Evolutionary conservation across 2,329 filamentous ascomycete genomes (phyloP).

Genomic region (Dendrostoma leiphaemia): DNA sequence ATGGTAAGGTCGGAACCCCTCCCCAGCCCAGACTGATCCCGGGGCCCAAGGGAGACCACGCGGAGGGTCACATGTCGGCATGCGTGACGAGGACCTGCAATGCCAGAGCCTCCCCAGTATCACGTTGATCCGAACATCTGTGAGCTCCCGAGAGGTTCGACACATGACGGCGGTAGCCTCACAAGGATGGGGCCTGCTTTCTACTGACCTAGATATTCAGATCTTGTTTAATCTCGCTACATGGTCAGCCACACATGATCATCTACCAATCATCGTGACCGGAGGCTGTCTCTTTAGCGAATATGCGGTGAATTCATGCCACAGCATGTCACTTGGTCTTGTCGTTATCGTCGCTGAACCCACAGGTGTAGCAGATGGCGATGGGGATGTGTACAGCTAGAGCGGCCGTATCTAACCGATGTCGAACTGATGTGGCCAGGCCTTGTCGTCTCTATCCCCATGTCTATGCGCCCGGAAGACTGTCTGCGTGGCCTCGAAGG

Average conservation of each 20-base stretch:
- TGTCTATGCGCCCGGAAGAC: too few relatives aligned
- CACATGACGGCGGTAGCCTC: constrained; percentile 2
- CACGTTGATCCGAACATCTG: constrained; percentile 15
- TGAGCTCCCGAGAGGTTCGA: constrained; percentile 10
- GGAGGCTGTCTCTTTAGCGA: constrained; percentile 16
- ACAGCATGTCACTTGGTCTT: constrained; percentile 3
- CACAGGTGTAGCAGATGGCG: too few relatives aligned
- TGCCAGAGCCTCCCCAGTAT: not conserved
- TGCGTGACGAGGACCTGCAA: not conserved
- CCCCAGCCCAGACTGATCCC: not conserved
- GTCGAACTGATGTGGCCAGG: too few relatives aligned
- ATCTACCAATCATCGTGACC: constrained; percentile 8
- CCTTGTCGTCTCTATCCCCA: too few relatives aligned
- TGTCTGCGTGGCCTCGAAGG: too few relatives aligned
- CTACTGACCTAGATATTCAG: not conserved
- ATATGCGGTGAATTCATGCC: constrained; percentile 3
- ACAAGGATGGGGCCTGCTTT: constrained; percentile 15
- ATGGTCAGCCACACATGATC: constrained; percentile 7
- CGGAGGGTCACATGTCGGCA: not conserved
- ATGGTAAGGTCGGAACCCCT: not conserved
- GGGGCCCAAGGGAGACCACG: not conserved
- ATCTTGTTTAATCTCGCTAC: constrained; percentile 11
- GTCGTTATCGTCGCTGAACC: not conserved
- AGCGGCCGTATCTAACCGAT: too few relatives aligned
- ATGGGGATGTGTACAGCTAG: not conserved